Percentiles rank a stretch among this genome's conserved stretches.
Conservation (phyloP, 176 grass and related monocot genomes). For the Ensete glaucum region DNA sequence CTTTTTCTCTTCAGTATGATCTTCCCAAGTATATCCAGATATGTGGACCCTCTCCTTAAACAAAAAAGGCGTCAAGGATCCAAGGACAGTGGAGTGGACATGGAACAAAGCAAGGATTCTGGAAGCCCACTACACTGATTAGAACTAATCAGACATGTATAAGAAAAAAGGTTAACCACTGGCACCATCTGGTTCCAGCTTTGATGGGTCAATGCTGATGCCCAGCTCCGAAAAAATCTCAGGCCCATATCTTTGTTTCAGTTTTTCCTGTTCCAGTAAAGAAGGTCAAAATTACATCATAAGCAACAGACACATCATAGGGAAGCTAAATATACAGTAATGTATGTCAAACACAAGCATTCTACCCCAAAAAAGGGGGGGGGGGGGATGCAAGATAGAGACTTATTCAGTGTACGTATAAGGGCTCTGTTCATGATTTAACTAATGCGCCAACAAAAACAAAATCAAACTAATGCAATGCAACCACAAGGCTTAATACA, state of each 20-base stretch:
- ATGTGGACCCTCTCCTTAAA: background rate
- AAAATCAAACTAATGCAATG: too few species aligned
- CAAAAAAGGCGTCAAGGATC: slow-evolving; percentile 9
- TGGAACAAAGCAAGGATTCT: background rate
- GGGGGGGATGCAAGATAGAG: background rate
- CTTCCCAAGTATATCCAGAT: background rate
- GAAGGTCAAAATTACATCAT: background rate
- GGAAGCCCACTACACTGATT: background rate
- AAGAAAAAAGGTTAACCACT: background rate
- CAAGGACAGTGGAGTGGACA: background rate
- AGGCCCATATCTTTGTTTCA: slow-evolving; percentile 27
- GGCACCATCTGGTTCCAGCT: background rate
- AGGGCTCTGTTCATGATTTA: too few species aligned
- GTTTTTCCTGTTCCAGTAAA: slow-evolving; percentile 26
- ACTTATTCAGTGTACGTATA: too few species aligned
- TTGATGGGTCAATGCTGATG: slow-evolving; percentile 40
- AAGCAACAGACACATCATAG: background rate
- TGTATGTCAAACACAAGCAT: slow-evolving; percentile 7
- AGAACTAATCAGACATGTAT: background rate
- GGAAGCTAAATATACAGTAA: background rate
- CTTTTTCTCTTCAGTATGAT: background rate
- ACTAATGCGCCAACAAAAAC: too few species aligned
- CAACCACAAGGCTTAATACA: too few species aligned
- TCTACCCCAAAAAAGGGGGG: background rate
- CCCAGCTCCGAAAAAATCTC: slow-evolving; percentile 31